Percentiles rank a stretch among this genome's conserved stretches.
phyloP scores from a whole-genome alignment of 257 asterid genomes.

The Solanum neorickii region DNA sequence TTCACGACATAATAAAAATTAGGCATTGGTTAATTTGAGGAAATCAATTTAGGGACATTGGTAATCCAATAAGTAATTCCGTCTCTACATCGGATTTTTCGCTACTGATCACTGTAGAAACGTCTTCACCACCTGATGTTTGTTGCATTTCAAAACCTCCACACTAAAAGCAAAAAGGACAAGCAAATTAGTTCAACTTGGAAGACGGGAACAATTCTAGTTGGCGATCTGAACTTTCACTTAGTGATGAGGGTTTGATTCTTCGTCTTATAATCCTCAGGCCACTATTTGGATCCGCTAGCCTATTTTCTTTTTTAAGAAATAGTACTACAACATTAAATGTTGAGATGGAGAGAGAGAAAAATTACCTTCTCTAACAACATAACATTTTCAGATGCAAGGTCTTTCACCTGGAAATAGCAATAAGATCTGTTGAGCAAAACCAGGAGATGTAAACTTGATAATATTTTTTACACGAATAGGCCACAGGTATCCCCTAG shows the following conservation, averaged over 20 bases:
- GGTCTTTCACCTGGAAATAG: slow-evolving; percentile 50
- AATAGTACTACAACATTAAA: background rate
- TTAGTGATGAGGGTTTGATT: background rate
- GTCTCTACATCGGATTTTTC: slow-evolving; percentile 81
- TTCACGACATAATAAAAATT: too few species aligned
- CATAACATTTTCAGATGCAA: slow-evolving; percentile 62
- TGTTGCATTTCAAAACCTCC: slow-evolving; percentile 21
- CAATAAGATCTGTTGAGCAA: background rate
- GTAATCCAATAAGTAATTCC: slow-evolving; percentile 65
- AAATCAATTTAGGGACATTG: background rate
- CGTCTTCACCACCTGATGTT: slow-evolving; percentile 5
- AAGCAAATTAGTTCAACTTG: background rate
- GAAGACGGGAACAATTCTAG: too few species aligned
- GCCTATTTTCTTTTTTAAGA: too few species aligned
- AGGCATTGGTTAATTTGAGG: too few species aligned
- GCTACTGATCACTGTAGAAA: slow-evolving; percentile 26
- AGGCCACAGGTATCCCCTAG: too few species aligned
- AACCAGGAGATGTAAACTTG: background rate
- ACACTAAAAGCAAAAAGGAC: slow-evolving; percentile 14
- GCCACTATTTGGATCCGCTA: too few species aligned
- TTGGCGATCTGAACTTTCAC: background rate
- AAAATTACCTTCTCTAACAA: slow-evolving; percentile 55
- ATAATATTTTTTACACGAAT: too few species aligned
- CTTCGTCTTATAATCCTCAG: background rate
- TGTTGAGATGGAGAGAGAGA: background rate